Conservation (phyloP, 2,329 filamentous ascomycete species). For the Trichoderma breve region DNA sequence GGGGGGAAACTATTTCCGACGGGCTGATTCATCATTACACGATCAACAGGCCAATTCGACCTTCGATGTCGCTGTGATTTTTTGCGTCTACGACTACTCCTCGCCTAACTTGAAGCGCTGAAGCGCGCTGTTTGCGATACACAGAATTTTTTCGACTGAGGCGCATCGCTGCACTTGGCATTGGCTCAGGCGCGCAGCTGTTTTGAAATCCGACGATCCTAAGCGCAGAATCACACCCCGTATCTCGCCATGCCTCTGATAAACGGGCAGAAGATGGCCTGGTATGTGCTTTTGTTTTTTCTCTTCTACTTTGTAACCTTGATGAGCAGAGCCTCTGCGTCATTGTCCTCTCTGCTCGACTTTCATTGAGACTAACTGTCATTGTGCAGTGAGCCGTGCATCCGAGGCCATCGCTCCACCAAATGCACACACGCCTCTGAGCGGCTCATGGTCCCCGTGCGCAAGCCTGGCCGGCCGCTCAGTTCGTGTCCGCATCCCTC, state of each 20-base stretch:
- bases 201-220: not conserved
- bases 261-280: constrained; percentile 70
- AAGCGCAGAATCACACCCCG: not conserved
- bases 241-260: constrained; percentile 60
- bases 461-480: constrained; percentile 68
- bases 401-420: constrained; percentile 72
- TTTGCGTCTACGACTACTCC: not conserved
- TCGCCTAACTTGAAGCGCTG: not conserved
- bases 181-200: not conserved
- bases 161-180: not conserved
- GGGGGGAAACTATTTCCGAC: not conserved
- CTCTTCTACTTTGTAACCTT: not conserved
- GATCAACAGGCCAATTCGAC: not conserved
- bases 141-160: not conserved
- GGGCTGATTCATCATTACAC: not conserved
- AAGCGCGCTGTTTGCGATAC: not conserved
- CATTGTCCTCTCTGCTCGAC: not conserved
- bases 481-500: constrained; percentile 67
- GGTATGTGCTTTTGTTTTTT: constrained; percentile 49
- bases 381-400: constrained; percentile 63
- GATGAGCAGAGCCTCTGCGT: not conserved
- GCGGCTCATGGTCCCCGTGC: constrained; percentile 66
- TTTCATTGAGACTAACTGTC: not conserved
- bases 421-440: constrained; percentile 69
- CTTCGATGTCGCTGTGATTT: not conserved